A percentile compares a stretch with the other conserved stretches of the same genome.
Conservation (phyloP, 805 yeast genomes). For the Komagataella pastoris region DNA sequence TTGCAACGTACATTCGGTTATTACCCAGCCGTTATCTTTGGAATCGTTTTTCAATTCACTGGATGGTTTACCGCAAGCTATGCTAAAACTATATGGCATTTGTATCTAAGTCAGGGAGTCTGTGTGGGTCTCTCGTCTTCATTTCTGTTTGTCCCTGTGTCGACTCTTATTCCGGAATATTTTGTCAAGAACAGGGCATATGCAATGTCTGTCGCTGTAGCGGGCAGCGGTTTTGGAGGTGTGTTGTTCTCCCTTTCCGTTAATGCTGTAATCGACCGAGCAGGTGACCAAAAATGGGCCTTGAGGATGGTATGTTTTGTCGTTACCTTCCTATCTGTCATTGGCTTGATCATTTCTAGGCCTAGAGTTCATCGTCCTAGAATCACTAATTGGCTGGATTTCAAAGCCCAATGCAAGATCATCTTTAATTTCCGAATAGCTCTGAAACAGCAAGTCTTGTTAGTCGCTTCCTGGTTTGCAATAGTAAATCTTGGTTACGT, state of each 20-base stretch:
- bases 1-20: conserved; percentile 36
- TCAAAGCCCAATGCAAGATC: conserved; percentile 5
- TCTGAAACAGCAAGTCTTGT: conserved; percentile 7
- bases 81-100: conserved; percentile 32
- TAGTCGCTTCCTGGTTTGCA: conserved; percentile 15
- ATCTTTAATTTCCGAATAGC: conserved; percentile 7
- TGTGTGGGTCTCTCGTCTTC: conserved; percentile 37
- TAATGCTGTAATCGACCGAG: conserved; percentile 21
- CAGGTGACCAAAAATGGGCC: conserved; percentile 29
- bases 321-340: conserved; percentile 21
- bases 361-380: conserved; percentile 6
- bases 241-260: conserved; percentile 19
- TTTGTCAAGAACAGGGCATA: conserved; percentile 31
- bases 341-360: conserved; percentile 31
- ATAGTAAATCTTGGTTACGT: conserved; percentile 26
- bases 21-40: conserved; percentile 27
- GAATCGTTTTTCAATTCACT: conserved; percentile 26
- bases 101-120: conserved; percentile 39
- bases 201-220: conserved; percentile 23
- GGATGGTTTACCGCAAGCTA: conserved; percentile 41
- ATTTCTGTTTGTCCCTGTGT: conserved; percentile 36
- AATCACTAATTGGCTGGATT: conserved; percentile 4
- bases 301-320: conserved; percentile 26
- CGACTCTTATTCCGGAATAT: conserved; percentile 38
- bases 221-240: conserved; percentile 32